Percentiles rank a stretch among this genome's conserved stretches.
These are phyloP conservation scores for Fusarium ramigenum DNA, from an alignment of 2,329 filamentous ascomycete species.

Conservation along the genomic window DNA sequence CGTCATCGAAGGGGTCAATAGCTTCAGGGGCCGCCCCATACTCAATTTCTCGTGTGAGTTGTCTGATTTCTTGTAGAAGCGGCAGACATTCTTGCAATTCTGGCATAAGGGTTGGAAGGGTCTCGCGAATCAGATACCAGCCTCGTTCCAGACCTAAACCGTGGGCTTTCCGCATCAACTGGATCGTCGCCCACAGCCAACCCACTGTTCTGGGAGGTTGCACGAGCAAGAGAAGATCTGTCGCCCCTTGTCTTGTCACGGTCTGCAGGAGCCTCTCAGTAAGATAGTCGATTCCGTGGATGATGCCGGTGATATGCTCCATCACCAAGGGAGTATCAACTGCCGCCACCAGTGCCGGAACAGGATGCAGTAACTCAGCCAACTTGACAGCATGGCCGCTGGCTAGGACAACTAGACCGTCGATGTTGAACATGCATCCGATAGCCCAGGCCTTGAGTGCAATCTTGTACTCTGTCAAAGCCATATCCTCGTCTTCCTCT, in stretches of 20 bases:
- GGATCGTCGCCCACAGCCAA: neutral
- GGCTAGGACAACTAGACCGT: neutral
- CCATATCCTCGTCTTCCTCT: neutral
- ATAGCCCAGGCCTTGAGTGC: neutral
- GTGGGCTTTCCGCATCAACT: neutral
- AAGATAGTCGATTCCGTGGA: neutral
- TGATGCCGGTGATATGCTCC: neutral
- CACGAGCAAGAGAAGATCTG: rapidly evolving
- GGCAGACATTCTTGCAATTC: neutral
- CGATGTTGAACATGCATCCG: neutral
- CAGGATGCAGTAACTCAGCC: neutral
- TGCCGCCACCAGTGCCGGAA: neutral
- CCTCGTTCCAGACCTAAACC: neutral
- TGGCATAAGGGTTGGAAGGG: neutral
- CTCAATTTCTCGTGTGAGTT: neutral
- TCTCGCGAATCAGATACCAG: neutral
- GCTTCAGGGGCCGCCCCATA: rapidly evolving
- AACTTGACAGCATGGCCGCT: neutral
- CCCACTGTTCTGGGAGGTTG: neutral
- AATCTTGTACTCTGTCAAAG: neutral
- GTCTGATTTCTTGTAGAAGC: too few species aligned
- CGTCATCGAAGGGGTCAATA: neutral
- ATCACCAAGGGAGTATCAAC: neutral
- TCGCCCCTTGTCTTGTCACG: neutral
- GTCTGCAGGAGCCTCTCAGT: neutral